Conservation (phyloP, 306 rosid genomes). For the Echinosophora koreensis region DNA sequence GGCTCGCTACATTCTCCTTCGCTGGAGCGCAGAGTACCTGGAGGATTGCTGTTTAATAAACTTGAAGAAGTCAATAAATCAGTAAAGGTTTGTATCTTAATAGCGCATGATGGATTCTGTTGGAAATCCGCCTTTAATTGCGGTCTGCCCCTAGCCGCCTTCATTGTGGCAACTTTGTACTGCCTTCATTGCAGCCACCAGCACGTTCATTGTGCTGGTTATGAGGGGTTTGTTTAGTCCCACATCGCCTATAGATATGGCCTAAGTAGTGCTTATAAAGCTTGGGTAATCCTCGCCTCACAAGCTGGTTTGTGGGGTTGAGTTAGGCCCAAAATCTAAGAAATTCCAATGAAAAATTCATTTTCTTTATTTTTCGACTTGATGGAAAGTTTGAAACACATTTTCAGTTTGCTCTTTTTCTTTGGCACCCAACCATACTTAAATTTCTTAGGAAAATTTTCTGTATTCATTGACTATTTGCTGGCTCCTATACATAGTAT, state of each 20-base stretch:
- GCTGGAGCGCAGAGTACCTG: conserved; percentile 61
- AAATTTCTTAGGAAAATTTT: conserved; percentile 1
- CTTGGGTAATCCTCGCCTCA: too few relatives aligned
- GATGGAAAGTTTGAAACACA: conserved; percentile 32
- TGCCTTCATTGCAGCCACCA: too few relatives aligned
- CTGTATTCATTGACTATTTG: conserved; percentile 3
- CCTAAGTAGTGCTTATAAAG: too few relatives aligned
- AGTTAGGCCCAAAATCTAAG: too few relatives aligned
- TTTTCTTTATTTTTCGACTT: background rate
- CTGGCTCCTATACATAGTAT: conserved; percentile 6
- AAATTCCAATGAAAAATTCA: background rate
- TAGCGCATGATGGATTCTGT: conserved; percentile 21
- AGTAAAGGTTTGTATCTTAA: conserved; percentile 67
- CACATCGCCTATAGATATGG: too few relatives aligned
- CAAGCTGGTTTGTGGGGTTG: too few relatives aligned
- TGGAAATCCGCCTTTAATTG: too few relatives aligned
- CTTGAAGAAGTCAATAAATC: conserved; percentile 88
- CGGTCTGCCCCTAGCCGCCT: too few relatives aligned
- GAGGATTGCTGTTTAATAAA: conserved; percentile 72
- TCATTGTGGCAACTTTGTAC: too few relatives aligned
- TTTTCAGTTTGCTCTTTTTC: conserved; percentile 30
- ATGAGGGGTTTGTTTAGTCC: too few relatives aligned
- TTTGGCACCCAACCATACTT: background rate
- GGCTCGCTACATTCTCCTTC: conserved; percentile 61
- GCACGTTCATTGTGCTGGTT: too few relatives aligned